phyloP scores from a whole-genome alignment of 2,329 filamentous ascomycete species.

The Curvularia hawaiiensis region DNA sequence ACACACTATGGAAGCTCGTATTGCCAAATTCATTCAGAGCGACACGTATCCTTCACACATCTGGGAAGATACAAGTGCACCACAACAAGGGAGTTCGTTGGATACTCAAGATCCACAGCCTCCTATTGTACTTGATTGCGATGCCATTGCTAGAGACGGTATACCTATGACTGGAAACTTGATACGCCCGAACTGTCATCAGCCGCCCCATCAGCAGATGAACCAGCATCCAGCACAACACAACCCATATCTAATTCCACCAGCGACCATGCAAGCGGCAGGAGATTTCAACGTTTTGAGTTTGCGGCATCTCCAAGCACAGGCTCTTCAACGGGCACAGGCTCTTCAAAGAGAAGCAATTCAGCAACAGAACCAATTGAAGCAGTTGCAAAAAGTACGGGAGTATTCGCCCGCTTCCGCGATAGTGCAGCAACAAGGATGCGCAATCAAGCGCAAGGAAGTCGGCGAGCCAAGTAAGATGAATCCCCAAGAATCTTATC shows the following conservation, averaged over 20 bases:
- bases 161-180: slow-evolving; percentile 21
- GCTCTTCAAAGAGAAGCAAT: no score
- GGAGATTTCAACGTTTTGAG: background rate
- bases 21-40: slow-evolving; percentile 29
- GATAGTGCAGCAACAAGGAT: no score
- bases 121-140: slow-evolving; percentile 15
- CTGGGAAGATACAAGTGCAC: slow-evolving; percentile 8
- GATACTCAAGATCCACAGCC: slow-evolving; percentile 1
- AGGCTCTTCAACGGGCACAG: background rate
- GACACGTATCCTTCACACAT: slow-evolving; percentile 35
- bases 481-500: background rate
- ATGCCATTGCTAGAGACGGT: slow-evolving; percentile 18
- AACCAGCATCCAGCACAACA: background rate
- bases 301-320: background rate
- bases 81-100: background rate
- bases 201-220: background rate
- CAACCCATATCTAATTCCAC: background rate
- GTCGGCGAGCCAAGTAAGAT: background rate
- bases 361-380: no score
- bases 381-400: no score
- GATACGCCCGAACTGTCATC: background rate
- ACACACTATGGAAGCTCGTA: slow-evolving; percentile 23
- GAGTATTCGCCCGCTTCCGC: no score
- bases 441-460: no score
- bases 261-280: background rate